Percentiles rank a stretch among this genome's conserved stretches.
phyloP scores from a whole-genome alignment of 306 rosid species.

The Myrica gale region DNA sequence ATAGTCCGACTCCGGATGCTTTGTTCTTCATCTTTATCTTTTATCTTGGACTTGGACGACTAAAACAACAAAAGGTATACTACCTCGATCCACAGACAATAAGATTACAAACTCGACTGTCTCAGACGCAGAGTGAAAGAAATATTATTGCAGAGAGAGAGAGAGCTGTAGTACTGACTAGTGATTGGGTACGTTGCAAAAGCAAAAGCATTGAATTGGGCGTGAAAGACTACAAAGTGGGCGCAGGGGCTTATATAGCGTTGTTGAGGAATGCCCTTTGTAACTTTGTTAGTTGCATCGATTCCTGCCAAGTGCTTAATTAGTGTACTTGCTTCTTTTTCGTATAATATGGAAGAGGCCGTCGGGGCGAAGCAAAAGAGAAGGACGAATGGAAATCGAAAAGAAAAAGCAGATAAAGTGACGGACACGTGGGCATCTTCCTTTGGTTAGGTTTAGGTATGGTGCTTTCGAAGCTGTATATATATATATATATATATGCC shows the following conservation, averaged over 20 bases:
- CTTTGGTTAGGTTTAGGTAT: background rate
- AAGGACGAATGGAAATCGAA: background rate
- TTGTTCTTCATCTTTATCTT: slow-evolving; percentile 39
- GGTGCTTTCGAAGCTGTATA: background rate
- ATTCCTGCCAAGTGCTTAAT: no score
- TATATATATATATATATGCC: no score
- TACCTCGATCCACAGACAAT: background rate
- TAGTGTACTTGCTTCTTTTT: background rate
- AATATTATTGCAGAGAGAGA: background rate
- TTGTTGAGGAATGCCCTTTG: background rate
- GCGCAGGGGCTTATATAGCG: background rate
- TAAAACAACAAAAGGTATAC: background rate
- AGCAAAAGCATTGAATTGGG: background rate
- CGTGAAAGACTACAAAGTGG: background rate
- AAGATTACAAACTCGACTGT: background rate
- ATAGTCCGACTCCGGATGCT: slow-evolving; percentile 17
- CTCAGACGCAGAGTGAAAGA: background rate
- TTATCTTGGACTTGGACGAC: background rate
- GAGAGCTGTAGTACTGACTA: background rate
- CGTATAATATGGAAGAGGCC: background rate
- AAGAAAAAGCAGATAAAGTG: background rate
- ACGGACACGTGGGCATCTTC: background rate
- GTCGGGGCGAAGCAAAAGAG: background rate
- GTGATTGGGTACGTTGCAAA: background rate
- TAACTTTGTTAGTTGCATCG: no score